phyloP scores from a whole-genome alignment of 2,329 filamentous ascomycete species.

The Fusarium cicatricum region DNA sequence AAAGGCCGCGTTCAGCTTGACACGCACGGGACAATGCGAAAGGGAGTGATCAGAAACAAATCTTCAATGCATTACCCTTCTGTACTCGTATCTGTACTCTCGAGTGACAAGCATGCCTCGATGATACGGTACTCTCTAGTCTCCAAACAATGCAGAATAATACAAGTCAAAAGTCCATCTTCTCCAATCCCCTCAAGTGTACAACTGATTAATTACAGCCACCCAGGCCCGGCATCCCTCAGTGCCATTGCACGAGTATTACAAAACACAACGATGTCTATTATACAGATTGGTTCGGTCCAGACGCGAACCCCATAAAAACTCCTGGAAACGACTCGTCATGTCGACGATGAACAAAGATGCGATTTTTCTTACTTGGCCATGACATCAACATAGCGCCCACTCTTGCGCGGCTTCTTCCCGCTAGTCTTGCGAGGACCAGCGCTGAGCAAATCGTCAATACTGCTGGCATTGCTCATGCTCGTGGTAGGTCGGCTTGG shows the following conservation, averaged over 20 bases:
- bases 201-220: constrained; percentile 28
- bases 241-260: constrained; percentile 21
- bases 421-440: constrained; percentile 70
- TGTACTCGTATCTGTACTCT: constrained; percentile 8
- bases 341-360: constrained; percentile 19
- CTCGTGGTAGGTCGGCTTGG: constrained; percentile 78
- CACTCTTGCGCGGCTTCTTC: constrained; percentile 81
- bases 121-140: constrained; percentile 30
- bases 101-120: constrained; percentile 23
- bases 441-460: constrained; percentile 89
- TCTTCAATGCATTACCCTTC: constrained; percentile 34
- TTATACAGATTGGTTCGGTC: constrained; percentile 35
- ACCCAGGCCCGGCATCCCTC: constrained; percentile 9
- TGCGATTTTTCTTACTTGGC: constrained; percentile 61
- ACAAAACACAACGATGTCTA: constrained; percentile 35
- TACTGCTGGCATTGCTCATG: constrained; percentile 91
- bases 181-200: constrained; percentile 14
- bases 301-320: constrained; percentile 30
- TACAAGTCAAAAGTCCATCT: constrained; percentile 30
- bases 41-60: not conserved
- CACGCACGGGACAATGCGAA: not conserved
- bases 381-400: constrained; percentile 97
- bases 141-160: constrained; percentile 29
- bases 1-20: not conserved
- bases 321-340: constrained; percentile 23